Conservation (phyloP, 306 rosid species). For the Boehmeria nivea region DNA sequence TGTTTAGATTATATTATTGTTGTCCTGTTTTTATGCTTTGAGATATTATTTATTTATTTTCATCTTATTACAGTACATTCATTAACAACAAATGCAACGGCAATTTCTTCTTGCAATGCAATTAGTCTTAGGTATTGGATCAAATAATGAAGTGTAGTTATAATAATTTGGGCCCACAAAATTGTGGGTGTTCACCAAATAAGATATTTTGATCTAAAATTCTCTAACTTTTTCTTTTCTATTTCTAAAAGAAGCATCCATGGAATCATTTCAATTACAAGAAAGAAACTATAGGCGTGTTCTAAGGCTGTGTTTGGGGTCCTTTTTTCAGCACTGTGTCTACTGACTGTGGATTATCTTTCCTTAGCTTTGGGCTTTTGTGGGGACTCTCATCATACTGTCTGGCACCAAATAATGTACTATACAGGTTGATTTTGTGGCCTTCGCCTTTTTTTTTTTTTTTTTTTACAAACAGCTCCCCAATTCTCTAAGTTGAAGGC, state of each 20-base stretch:
- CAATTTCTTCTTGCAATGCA: no score
- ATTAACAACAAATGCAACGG: no score
- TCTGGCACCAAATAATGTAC: no score
- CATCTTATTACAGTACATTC: no score
- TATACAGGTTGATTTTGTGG: no score
- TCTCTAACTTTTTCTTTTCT: not conserved
- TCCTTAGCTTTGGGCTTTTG: not conserved
- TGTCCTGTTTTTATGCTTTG: no score
- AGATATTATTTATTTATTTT: no score
- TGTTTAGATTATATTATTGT: no score
- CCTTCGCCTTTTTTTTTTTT: not conserved
- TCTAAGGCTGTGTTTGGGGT: conserved; percentile 2
- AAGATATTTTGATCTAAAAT: not conserved
- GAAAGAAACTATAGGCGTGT: not conserved
- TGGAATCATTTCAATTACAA: not conserved
- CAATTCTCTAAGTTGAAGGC: conserved; percentile 19
- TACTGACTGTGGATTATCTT: not conserved
- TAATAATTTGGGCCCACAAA: no score
- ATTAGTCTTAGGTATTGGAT: no score
- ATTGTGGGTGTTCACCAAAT: not conserved
- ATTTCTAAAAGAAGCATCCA: not conserved
- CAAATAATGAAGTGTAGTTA: no score
- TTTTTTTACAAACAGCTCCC: not conserved
- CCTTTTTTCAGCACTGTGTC: not conserved
- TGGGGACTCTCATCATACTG: no score